Evolutionary conservation across 306 rosid genomes (phyloP), one percentile per base, ranked within the genome.

Genomic region (Lathyrus tuberosus): DNA sequence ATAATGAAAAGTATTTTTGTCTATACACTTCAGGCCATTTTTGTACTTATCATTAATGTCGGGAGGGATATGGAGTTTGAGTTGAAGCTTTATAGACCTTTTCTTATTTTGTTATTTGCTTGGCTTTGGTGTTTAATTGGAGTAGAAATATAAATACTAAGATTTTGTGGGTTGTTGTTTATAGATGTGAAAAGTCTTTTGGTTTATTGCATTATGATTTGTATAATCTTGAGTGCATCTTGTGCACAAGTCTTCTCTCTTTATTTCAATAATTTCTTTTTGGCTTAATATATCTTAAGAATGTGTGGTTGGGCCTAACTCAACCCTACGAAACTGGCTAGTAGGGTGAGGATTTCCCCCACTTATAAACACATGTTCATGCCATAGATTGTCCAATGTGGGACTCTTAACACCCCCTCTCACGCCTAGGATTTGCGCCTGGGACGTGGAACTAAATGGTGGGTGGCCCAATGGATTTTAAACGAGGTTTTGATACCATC

Each of bases 121-220:
- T 43, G 75, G 7, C 28, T 60, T 76, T 76, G 80, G 80, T 48
- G 54, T 33, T 68, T 75, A 59, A 20, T 14, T 56, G 79, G 57
- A 57, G 62, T 59, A 11, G 46, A 59, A 76, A 37, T 40, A 43
- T 26, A 76, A 28, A 31, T 62, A 54, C 60, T 41, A 14, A 41
- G 60, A 46, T 44, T 24, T 77, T 37, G 7, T 46, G 38, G 49
- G 56, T 16, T 11, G n/a, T 43, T 65, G 15, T 64, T 70, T 65
- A 48, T 38, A 16, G 48, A 12, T 58, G 37, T 20, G 65, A 43
- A 71, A 53, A 11, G 37, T 66, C 41, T 56, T 78, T 10, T 47
- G 69, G 26, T 20, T 52, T 52, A 40, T 41, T 62, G 48, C 35
- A 26, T 68, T 37, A 44, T 22, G 43, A 57, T 71, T 18, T 64